A percentile compares a stretch with the other conserved stretches of the same genome.
Evolutionary conservation across 768 basidiomycete genomes (phyloP).

Genomic region (Naganishia randhawae): DNA sequence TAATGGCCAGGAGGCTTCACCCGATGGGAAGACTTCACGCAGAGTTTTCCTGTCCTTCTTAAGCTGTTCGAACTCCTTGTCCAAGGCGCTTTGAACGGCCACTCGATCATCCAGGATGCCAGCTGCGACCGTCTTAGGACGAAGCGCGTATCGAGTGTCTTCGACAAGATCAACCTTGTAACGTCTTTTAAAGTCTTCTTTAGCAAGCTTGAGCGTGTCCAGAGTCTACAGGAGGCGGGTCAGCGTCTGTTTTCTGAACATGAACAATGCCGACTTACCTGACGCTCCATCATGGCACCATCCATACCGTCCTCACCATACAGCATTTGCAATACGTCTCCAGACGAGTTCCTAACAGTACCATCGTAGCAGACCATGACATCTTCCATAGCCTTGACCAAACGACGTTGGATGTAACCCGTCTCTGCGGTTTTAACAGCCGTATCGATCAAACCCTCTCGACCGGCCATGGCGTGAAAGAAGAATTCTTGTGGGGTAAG

Average conservation of each 20-base stretch:
- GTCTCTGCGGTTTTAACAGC: slow-evolving; percentile 99
- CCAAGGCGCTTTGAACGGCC: slow-evolving; percentile 77
- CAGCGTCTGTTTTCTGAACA: background rate
- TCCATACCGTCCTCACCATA: slow-evolving; percentile 99
- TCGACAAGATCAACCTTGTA: slow-evolving; percentile 81
- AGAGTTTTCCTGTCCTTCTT: slow-evolving; percentile 70
- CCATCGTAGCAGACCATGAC: slow-evolving; percentile 97
- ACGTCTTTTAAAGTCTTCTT: slow-evolving; percentile 79
- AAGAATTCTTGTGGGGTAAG: slow-evolving; percentile 98
- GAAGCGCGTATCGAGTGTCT: slow-evolving; percentile 59
- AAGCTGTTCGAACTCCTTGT: slow-evolving; percentile 68
- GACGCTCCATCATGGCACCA: slow-evolving; percentile 93
- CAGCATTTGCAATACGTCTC: slow-evolving; percentile 90
- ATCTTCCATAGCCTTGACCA: slow-evolving; percentile 97
- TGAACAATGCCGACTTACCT: slow-evolving; percentile 51
- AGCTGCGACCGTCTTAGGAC: slow-evolving; percentile 57
- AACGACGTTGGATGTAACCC: slow-evolving; percentile 94
- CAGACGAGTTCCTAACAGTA: slow-evolving; percentile 93
- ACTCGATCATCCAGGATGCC: slow-evolving; percentile 80
- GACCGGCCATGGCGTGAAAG: slow-evolving; percentile 99
- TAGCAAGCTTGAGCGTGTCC: slow-evolving; percentile 76
- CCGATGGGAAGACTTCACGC: slow-evolving; percentile 82
- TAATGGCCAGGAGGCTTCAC: slow-evolving; percentile 75
- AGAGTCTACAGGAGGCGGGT: slow-evolving; percentile 55
- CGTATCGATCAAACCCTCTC: slow-evolving; percentile 97